Conservation (phyloP, 345 rosid species). For the Physaria fendleri region DNA sequence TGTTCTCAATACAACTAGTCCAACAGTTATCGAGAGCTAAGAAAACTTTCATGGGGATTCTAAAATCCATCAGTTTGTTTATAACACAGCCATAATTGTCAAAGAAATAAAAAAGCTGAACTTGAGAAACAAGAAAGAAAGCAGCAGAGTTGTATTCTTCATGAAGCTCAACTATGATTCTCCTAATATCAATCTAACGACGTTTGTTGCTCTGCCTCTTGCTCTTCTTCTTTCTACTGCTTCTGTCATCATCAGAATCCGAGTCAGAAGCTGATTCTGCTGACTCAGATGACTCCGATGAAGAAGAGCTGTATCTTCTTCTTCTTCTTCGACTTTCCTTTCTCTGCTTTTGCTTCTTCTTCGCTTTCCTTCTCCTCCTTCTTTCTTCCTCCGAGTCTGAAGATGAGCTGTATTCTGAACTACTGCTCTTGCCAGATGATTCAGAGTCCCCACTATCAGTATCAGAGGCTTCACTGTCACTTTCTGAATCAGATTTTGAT, state of each 20-base stretch:
- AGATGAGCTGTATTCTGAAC: conserved; percentile 59
- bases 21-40: not conserved
- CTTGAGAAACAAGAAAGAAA: not conserved
- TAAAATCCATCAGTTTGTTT: conserved; percentile 4
- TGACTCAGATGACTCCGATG: conserved; percentile 73
- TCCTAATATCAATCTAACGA: conserved; percentile 13
- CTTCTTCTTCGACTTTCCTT: conserved; percentile 46
- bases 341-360: conserved; percentile 45
- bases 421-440: conserved; percentile 55
- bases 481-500: conserved; percentile 52
- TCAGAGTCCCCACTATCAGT: conserved; percentile 64
- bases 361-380: conserved; percentile 59
- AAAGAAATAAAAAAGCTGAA: not conserved
- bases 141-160: conserved; percentile 11
- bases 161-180: conserved; percentile 12
- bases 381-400: conserved; percentile 76
- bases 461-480: conserved; percentile 88
- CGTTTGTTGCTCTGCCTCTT: conserved; percentile 55
- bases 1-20: no score
- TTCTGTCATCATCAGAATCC: conserved; percentile 65
- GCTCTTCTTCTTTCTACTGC: conserved; percentile 54
- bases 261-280: conserved; percentile 64
- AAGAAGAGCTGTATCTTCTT: conserved; percentile 61
- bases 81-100: conserved; percentile 12
- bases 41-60: not conserved